A percentile compares a stretch with the other conserved stretches of the same genome.
Evolutionary conservation across 139 green algal genomes (phyloP).

Genomic region (Coccomyxa sp.): DNA sequence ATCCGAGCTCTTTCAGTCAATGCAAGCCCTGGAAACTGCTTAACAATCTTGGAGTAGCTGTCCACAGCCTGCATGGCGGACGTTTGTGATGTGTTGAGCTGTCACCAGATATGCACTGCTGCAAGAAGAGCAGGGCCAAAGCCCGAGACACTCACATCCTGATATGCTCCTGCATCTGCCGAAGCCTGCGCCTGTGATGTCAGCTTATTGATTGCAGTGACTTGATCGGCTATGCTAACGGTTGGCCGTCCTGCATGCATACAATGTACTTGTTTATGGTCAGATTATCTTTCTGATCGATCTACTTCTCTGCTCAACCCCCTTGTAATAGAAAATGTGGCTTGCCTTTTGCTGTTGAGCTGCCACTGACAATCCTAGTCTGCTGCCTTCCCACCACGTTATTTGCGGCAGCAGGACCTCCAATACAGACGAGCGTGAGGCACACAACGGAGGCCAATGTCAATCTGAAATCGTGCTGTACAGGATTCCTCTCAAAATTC

Average conservation of each 20-base stretch:
- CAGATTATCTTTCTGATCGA: background rate
- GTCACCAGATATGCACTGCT: background rate
- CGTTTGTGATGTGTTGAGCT: background rate
- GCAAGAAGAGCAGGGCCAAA: background rate
- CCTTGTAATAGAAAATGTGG: background rate
- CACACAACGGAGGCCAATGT: too few species aligned
- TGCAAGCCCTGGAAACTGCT: slow-evolving; percentile 45
- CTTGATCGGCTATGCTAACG: background rate
- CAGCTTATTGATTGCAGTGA: background rate
- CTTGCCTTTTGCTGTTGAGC: too few species aligned
- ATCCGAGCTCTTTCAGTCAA: slow-evolving; percentile 54
- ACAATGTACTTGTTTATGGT: background rate
- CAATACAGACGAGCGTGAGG: too few species aligned
- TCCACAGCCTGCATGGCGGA: slow-evolving; percentile 9
- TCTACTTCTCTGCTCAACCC: background rate
- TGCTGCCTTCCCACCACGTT: too few species aligned
- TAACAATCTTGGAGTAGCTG: slow-evolving; percentile 15
- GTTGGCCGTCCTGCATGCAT: background rate
- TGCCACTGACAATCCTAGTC: too few species aligned
- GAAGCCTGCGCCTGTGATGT: background rate
- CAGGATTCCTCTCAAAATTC: too few species aligned
- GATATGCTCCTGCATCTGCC: background rate
- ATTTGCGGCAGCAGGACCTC: too few species aligned
- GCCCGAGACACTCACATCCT: background rate
- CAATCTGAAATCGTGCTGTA: too few species aligned